Percentiles rank a stretch among this genome's conserved stretches.
phyloP scores from a whole-genome alignment of 257 asterid species.

The Penstemon eatonii region DNA sequence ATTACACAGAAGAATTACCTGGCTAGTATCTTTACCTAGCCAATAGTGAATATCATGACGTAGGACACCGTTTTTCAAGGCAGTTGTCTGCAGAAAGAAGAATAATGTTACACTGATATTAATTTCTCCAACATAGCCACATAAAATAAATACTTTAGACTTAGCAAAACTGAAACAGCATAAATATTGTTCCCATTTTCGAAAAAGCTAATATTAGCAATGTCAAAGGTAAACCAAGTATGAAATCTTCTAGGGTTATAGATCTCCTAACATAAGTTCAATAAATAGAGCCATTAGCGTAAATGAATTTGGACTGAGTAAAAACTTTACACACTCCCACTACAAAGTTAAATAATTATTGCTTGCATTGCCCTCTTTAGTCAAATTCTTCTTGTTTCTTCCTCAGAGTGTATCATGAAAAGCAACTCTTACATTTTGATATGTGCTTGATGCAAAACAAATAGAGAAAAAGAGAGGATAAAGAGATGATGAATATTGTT shows the following conservation, averaged over 20 bases:
- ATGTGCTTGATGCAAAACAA: background rate
- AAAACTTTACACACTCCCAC: background rate
- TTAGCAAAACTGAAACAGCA: background rate
- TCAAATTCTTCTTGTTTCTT: background rate
- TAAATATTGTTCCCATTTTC: background rate
- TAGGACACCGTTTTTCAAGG: constrained; percentile 55
- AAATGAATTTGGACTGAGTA: background rate
- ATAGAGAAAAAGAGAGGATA: constrained; percentile 10
- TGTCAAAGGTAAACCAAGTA: background rate
- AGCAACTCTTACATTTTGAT: background rate
- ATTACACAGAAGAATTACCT: constrained; percentile 40
- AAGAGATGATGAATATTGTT: background rate
- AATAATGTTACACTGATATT: constrained; percentile 16
- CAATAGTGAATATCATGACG: constrained; percentile 77
- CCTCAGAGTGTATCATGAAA: background rate
- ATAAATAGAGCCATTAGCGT: background rate
- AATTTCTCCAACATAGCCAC: constrained; percentile 10
- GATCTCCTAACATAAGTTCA: too few species aligned
- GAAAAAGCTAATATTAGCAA: constrained; percentile 11
- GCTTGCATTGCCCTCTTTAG: background rate
- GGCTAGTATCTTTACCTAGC: constrained; percentile 75
- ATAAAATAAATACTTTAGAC: background rate
- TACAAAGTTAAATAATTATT: background rate
- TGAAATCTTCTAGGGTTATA: background rate
- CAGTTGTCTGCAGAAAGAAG: constrained; percentile 54